A percentile compares a stretch with the other conserved stretches of the same genome.
These are phyloP conservation scores for Globisporangium paroecandrum DNA, from an alignment of 352 stramenopile genomes.

Conservation along the genomic window DNA sequence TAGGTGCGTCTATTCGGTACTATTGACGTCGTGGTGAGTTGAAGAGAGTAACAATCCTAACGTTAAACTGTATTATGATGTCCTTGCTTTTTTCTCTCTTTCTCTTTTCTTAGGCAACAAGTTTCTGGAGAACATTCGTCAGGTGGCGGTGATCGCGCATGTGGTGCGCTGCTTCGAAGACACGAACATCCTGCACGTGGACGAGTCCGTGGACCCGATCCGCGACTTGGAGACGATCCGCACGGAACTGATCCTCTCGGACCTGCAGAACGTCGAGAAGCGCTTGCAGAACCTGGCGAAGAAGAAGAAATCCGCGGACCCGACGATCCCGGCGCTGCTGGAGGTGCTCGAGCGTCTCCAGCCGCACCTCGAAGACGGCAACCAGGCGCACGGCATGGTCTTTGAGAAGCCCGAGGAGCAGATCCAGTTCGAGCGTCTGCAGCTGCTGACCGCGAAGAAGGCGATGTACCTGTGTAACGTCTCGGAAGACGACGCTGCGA, in stretches of 20 bases:
- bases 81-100: neutral
- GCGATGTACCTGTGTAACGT: constrained; percentile 98
- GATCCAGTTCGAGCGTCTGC: constrained; percentile 74
- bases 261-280: constrained; percentile 79
- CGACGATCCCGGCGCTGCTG: constrained; percentile 45
- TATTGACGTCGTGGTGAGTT: neutral
- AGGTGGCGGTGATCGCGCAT: constrained; percentile 79
- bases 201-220: constrained; percentile 93
- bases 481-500: constrained; percentile 91
- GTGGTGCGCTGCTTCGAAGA: constrained; percentile 98
- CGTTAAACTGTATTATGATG: too few relatives aligned
- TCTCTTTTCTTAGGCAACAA: constrained; percentile 51
- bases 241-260: constrained; percentile 94
- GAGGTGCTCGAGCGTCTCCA: constrained; percentile 59
- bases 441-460: constrained; percentile 90
- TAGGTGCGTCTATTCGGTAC: constrained; percentile 17
- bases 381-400: constrained; percentile 45
- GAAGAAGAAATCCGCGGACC: constrained; percentile 77
- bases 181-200: constrained; percentile 97
- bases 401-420: constrained; percentile 87
- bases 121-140: constrained; percentile 85
- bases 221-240: constrained; percentile 98
- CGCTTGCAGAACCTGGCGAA: constrained; percentile 58
- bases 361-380: constrained; percentile 82
- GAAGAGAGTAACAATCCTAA: too few relatives aligned